Evolutionary conservation across 805 yeast species (phyloP).

Genomic region (Metschnikowia lochheadii): DNA sequence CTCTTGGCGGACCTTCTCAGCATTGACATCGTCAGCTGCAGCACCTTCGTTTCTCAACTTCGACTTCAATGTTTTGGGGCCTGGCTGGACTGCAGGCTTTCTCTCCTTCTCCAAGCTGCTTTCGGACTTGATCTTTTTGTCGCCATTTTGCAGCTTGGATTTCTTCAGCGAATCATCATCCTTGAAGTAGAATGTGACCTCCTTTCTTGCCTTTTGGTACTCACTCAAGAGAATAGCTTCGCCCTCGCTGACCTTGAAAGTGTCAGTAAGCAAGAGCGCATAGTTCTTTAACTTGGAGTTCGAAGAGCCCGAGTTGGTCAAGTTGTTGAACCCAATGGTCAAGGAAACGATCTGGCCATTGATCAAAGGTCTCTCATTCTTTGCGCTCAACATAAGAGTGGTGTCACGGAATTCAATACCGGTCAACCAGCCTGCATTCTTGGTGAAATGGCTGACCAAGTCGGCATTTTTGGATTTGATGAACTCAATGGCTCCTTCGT

Average conservation of each 20-base stretch:
- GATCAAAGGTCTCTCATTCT: constrained; percentile 61
- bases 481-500: constrained; percentile 55
- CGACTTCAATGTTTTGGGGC: constrained; percentile 69
- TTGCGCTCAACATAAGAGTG: constrained; percentile 64
- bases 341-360: constrained; percentile 74
- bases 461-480: constrained; percentile 61
- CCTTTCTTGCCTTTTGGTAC: constrained; percentile 66
- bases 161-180: constrained; percentile 52
- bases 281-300: constrained; percentile 55
- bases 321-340: constrained; percentile 70
- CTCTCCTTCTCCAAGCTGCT: constrained; percentile 33
- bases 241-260: constrained; percentile 62
- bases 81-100: constrained; percentile 27
- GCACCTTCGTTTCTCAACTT: constrained; percentile 74
- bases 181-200: constrained; percentile 80
- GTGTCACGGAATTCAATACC: constrained; percentile 90
- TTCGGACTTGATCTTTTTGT: constrained; percentile 34
- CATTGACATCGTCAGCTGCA: constrained; percentile 60
- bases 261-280: constrained; percentile 74
- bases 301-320: constrained; percentile 44
- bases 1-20: constrained; percentile 75
- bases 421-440: constrained; percentile 81
- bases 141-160: constrained; percentile 17
- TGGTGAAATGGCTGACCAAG: constrained; percentile 59
- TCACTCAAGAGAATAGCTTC: constrained; percentile 68